These are phyloP conservation scores for Rhizopogon salebrosus DNA, from an alignment of 768 basidiomycete species.

Conservation along the genomic window DNA sequence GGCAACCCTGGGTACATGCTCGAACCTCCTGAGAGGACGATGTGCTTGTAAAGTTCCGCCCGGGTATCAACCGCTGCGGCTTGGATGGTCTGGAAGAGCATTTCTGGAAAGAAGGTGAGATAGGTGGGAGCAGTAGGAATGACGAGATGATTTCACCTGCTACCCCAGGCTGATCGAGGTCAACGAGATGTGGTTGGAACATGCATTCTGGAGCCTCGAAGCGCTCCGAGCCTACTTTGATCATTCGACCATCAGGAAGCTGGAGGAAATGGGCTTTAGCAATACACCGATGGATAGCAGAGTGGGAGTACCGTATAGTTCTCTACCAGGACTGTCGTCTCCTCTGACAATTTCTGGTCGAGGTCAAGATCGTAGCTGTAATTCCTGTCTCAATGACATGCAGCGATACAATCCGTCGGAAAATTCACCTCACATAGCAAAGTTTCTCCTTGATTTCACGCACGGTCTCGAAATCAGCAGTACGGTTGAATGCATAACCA, in stretches of 20 bases:
- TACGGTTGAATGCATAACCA: slow-evolving; percentile 99
- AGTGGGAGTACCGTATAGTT: slow-evolving; percentile 76
- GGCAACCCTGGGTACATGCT: slow-evolving; percentile 99
- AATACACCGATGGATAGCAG: not conserved
- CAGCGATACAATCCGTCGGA: not conserved
- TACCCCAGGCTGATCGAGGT: slow-evolving; percentile 93
- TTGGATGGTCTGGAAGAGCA: slow-evolving; percentile 96
- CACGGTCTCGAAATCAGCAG: slow-evolving; percentile 99
- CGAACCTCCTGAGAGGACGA: slow-evolving; percentile 95
- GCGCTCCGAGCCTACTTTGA: slow-evolving; percentile 97
- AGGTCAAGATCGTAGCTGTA: slow-evolving; percentile 92
- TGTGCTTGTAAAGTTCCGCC: slow-evolving; percentile 92
- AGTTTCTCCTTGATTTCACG: slow-evolving; percentile 98
- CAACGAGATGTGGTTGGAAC: slow-evolving; percentile 99
- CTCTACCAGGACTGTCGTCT: slow-evolving; percentile 95
- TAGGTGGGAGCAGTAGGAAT: not conserved
- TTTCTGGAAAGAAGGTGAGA: slow-evolving; percentile 46
- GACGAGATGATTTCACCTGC: slow-evolving; percentile 55
- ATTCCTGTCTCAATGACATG: not conserved
- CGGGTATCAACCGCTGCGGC: slow-evolving; percentile 85
- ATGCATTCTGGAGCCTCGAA: slow-evolving; percentile 99
- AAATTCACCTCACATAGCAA: slow-evolving; percentile 84
- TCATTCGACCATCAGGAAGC: slow-evolving; percentile 92
- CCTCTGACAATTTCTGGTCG: slow-evolving; percentile 89
- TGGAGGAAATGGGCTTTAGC: slow-evolving; percentile 24